Evolutionary conservation across 257 asterid genomes (phyloP).

Genomic region (Przewalskia tangutica): DNA sequence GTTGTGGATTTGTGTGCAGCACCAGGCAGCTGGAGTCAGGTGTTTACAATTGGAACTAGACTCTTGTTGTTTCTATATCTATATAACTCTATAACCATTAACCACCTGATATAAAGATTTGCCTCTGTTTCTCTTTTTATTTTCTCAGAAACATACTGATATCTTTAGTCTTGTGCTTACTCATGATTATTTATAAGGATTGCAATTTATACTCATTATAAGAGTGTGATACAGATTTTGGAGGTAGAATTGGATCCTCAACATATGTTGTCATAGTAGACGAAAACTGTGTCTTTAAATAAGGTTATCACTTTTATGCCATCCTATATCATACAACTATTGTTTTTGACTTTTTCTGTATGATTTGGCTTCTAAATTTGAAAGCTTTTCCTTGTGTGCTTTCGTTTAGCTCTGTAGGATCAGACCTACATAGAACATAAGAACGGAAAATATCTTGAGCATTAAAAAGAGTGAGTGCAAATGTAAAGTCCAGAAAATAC

Average conservation of each 20-base stretch:
- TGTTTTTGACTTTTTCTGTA: neutral
- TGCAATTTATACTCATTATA: too few relatives aligned
- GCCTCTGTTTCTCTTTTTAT: too few relatives aligned
- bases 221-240: neutral
- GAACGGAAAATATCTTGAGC: neutral
- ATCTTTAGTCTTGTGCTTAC: too few relatives aligned
- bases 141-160: too few relatives aligned
- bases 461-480: neutral
- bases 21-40: constrained; percentile 99
- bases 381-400: neutral
- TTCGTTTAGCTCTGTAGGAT: neutral
- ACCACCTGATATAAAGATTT: too few relatives aligned
- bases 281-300: neutral
- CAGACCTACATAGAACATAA: neutral
- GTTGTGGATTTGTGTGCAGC: constrained; percentile 99
- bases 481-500: neutral
- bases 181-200: too few relatives aligned
- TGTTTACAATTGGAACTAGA: constrained; percentile 10
- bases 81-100: too few relatives aligned
- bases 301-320: neutral
- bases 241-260: neutral
- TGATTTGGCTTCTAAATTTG: neutral
- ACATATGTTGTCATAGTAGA: neutral
- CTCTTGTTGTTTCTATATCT: neutral
- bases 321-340: neutral